phyloP scores from a whole-genome alignment of 2,329 filamentous ascomycete species.

The Ophiostoma triangulosporum region DNA sequence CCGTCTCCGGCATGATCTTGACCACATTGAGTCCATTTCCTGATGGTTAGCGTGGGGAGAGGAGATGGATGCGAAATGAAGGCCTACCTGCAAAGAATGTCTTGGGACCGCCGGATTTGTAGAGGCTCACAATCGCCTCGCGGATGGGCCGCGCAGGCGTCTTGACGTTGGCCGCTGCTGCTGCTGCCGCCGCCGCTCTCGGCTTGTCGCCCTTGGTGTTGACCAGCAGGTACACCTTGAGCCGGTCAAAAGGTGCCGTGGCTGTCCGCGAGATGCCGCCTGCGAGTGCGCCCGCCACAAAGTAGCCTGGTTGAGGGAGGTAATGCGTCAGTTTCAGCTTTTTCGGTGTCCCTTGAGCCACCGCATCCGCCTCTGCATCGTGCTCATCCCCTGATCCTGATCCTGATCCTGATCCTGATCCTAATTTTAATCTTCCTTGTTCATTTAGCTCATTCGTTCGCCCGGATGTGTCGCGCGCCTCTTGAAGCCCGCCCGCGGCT shows the following conservation, averaged over 20 bases:
- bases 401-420: too few species aligned
- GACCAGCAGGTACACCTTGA: slow-evolving; percentile 95
- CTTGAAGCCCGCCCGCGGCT: neutral
- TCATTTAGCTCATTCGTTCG: neutral
- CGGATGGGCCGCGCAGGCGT: slow-evolving; percentile 51
- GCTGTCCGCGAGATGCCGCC: slow-evolving; percentile 90
- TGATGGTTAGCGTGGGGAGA: too few species aligned
- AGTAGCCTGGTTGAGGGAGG: slow-evolving; percentile 89
- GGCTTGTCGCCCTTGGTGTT: slow-evolving; percentile 48
- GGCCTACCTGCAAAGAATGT: slow-evolving; percentile 85
- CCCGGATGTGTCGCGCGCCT: neutral
- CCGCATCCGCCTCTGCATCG: neutral
- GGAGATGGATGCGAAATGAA: too few species aligned
- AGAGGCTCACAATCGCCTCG: slow-evolving; percentile 64
- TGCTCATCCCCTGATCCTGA: too few species aligned
- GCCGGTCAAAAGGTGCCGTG: slow-evolving; percentile 87
- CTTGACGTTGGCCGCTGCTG: slow-evolving; percentile 46
- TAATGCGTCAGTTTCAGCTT: slow-evolving; percentile 42
- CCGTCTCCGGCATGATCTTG: slow-evolving; percentile 98
- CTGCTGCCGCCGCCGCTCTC: neutral
- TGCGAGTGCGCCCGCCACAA: slow-evolving; percentile 85
- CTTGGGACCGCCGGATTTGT: slow-evolving; percentile 70
- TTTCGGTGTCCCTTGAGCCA: neutral
- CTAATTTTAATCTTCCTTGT: too few species aligned
- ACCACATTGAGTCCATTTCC: slow-evolving; percentile 93